Percentiles rank a stretch among this genome's conserved stretches.
These are phyloP conservation scores for Cryptococcus amylolentus DNA, from an alignment of 1,284 basidiomycete species.

Conservation along the genomic window DNA sequence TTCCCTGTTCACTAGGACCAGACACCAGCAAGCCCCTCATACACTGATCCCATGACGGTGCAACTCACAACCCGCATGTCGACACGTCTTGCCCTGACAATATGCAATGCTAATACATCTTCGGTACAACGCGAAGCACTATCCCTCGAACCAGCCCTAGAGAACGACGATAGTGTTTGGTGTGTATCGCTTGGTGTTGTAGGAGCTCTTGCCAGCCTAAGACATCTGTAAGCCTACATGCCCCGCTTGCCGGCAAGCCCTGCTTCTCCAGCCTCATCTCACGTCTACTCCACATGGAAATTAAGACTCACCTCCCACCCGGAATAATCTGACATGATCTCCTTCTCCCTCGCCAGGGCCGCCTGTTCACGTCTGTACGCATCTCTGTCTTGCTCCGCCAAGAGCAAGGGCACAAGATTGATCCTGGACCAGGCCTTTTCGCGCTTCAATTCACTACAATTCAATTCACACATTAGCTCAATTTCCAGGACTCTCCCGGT, in stretches of 20 bases:
- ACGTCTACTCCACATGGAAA: neutral
- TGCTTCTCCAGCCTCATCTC: neutral
- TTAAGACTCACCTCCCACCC: constrained; percentile 83
- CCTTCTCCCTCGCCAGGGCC: constrained; percentile 73
- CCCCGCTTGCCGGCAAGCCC: no score
- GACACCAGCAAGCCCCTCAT: no score
- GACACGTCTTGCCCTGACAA: no score
- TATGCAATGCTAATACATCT: constrained; percentile 9
- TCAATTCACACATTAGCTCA: neutral
- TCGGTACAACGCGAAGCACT: neutral
- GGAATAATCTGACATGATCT: constrained; percentile 92
- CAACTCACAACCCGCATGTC: no score
- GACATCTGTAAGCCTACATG: no score
- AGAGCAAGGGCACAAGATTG: constrained; percentile 83
- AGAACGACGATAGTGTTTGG: constrained; percentile 56
- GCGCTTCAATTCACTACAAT: constrained; percentile 77
- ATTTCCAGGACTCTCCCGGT: neutral
- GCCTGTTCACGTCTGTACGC: constrained; percentile 77
- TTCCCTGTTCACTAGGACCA: no score
- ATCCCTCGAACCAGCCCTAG: constrained; percentile 15
- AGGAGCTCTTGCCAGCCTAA: constrained; percentile 75
- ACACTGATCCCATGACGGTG: no score
- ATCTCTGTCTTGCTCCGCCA: constrained; percentile 92
- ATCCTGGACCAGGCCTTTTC: constrained; percentile 96
- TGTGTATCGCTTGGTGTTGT: constrained; percentile 77